A percentile compares a stretch with the other conserved stretches of the same genome.
Conservation (phyloP, 148 eudicot species). For the Oxyria digyna region DNA sequence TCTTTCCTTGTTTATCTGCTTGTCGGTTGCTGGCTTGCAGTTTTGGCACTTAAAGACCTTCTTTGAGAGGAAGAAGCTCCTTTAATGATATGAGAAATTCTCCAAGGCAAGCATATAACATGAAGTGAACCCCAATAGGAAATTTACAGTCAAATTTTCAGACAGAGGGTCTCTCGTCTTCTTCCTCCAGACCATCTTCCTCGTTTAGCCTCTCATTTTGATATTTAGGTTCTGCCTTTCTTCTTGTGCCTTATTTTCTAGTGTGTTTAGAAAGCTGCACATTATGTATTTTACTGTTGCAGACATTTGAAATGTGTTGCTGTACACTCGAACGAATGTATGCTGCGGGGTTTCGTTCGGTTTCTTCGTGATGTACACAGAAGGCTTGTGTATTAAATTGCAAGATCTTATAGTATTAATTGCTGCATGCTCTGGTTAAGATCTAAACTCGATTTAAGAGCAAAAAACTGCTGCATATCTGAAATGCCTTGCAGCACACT, state of each 20-base stretch:
- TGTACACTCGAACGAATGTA: neutral
- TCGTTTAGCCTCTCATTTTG: neutral
- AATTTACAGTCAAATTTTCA: neutral
- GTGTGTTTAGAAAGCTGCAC: neutral
- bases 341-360: neutral
- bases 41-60: constrained; percentile 76
- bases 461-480: neutral
- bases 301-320: neutral
- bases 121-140: neutral
- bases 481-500: neutral
- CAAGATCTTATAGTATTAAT: too few relatives aligned
- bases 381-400: too few relatives aligned
- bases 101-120: neutral
- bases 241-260: neutral
- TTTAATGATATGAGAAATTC: constrained; percentile 15
- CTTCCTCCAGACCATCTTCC: neutral
- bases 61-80: constrained; percentile 86
- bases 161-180: neutral
- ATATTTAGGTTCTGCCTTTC: neutral
- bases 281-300: neutral
- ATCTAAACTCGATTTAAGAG: neutral
- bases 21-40: constrained; percentile 73
- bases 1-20: constrained; percentile 55
- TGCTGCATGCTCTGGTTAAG: neutral
- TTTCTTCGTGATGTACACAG: too few relatives aligned